These are phyloP conservation scores for Globisporangium heterothallicum DNA, from an alignment of 352 stramenopile species.

Conservation along the genomic window DNA sequence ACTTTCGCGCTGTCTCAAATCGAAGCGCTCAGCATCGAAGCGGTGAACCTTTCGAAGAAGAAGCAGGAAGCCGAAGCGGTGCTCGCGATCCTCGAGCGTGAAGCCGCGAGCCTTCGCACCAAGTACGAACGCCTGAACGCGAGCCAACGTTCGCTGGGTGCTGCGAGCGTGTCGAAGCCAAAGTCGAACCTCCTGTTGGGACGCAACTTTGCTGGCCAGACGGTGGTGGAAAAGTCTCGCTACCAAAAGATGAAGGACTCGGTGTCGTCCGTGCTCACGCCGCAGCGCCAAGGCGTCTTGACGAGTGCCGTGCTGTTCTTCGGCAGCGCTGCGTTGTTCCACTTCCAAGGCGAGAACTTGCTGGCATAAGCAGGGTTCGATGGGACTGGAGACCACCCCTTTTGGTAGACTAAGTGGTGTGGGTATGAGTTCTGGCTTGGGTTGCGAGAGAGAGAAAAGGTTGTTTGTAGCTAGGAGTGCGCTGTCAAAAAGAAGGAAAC, in stretches of 20 bases:
- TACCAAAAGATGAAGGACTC: constrained; percentile 67
- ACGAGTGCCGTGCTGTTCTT: constrained; percentile 75
- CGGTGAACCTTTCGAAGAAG: constrained; percentile 67
- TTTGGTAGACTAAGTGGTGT: background rate
- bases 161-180: constrained; percentile 51
- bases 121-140: constrained; percentile 81
- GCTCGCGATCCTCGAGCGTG: constrained; percentile 59
- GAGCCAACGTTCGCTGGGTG: constrained; percentile 60
- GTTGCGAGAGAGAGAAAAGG: too few species aligned
- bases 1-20: constrained; percentile 71
- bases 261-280: constrained; percentile 52
- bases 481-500: too few species aligned
- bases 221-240: constrained; percentile 46
- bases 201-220: constrained; percentile 36
- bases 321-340: constrained; percentile 67
- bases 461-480: too few species aligned
- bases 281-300: constrained; percentile 68
- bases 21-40: constrained; percentile 67
- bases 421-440: too few species aligned
- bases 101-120: constrained; percentile 66
- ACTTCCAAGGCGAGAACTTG: constrained; percentile 82
- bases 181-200: constrained; percentile 50
- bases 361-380: constrained; percentile 37
- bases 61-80: constrained; percentile 75
- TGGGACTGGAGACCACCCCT: background rate